Evolutionary conservation across 345 rosid genomes (phyloP).

Genomic region (Brassica napus): Da-Ae NC_063449.1:13461501-13462000

Average conservation of each 20-base stretch:
- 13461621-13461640: not conserved
- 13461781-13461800: not conserved
- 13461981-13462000: too few species aligned
- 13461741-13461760: not conserved
- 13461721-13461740: too few species aligned
- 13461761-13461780: not conserved
- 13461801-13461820: not conserved
- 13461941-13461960: too few species aligned
- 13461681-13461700: too few species aligned
- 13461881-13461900: not conserved
- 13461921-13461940: too few species aligned
- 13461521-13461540: too few species aligned
- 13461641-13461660: too few species aligned
- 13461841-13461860: not conserved
- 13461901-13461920: too few species aligned
- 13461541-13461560: not conserved
- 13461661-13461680: too few species aligned
- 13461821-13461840: not conserved
- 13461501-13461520: too few species aligned
- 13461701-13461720: too few species aligned
- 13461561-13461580: not conserved
- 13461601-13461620: not conserved
- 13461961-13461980: too few species aligned
- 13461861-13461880: not conserved
- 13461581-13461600: not conserved